A percentile compares a stretch with the other conserved stretches of the same genome.
These are phyloP conservation scores for Hypoxylon sp. DNA, from an alignment of 2,329 filamentous ascomycete species.

Conservation along the genomic window DNA sequence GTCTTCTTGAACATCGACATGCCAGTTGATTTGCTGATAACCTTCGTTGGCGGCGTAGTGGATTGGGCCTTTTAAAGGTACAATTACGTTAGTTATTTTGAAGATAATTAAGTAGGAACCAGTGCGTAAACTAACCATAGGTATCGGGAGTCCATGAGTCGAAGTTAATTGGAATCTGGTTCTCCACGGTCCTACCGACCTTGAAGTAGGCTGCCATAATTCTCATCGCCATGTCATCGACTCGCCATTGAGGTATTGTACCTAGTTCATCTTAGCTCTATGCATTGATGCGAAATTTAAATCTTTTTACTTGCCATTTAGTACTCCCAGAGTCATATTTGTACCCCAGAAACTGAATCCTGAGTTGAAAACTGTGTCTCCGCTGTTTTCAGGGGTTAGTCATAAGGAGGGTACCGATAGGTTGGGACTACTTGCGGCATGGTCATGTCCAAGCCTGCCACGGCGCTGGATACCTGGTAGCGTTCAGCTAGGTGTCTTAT, in stretches of 20 bases:
- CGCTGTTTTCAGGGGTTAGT: constrained; percentile 49
- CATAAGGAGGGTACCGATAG: too few species aligned
- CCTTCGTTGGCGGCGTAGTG: constrained; percentile 74
- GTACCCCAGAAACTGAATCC: constrained; percentile 83
- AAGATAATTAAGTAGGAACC: too few species aligned
- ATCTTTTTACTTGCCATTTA: too few species aligned
- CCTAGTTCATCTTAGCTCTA: too few species aligned
- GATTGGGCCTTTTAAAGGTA: constrained; percentile 69
- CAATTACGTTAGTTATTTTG: too few species aligned
- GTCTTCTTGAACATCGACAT: constrained; percentile 84
- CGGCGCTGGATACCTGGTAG: constrained; percentile 73
- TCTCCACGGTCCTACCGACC: constrained; percentile 65
- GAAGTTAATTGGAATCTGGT: constrained; percentile 77
- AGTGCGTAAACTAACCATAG: too few species aligned
- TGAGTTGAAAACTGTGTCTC: constrained; percentile 82
- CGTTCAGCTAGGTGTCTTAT: too few species aligned
- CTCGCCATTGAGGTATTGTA: constrained; percentile 86
- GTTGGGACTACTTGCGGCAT: constrained; percentile 68
- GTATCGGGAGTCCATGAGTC: constrained; percentile 87
- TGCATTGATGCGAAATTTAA: too few species aligned
- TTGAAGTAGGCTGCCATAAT: constrained; percentile 81
- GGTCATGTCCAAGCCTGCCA: constrained; percentile 85
- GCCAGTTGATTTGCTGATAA: constrained; percentile 79
- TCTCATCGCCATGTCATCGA: constrained; percentile 93
- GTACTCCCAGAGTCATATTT: constrained; percentile 87